Evolutionary conservation across 1,284 basidiomycete species (phyloP), one percentile per base, ranked within the genome.

Genomic region (Ceratobasidium sp.): DNA sequence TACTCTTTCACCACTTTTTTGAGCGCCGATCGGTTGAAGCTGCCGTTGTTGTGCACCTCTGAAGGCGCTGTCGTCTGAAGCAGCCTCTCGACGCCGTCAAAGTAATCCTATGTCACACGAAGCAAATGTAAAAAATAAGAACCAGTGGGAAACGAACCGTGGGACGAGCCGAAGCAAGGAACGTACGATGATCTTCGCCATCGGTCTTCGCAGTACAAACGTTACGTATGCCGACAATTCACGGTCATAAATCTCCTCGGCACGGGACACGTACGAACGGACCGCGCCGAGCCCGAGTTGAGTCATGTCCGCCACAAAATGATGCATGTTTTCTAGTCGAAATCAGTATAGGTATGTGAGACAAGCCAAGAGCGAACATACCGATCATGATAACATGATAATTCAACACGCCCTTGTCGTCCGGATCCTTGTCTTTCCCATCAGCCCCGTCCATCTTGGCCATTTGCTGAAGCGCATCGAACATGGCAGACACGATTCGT

Each of bases 321-420:
- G 90, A 76, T 96, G 92, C 94, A 97, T 96, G 79, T 99, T 99
- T 80, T 98, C 97, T 97, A 78, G 9, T 14, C 26, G 26, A 2
- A 14, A 23, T 8, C 9, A n/a, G 32, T 43, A 75, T 23, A 48
- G 16, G 4, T 18, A 16, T 23, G 8, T n/a, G 10, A 23, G 23
- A 32, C 2, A 12, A 14, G 28, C 4, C 28, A 30, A 10, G 16
- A 2, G 16, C 23, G 32, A 41, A 84, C 91, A 77, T 76, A 95
- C 95, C 95, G 74, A 98, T 94, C 76, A 99, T 85, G 77, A 98
- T 91, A 76, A 98, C 94, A 78, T 97, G 93, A 78, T 96, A 97
- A 80, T 98, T 98, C 69, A 98, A 85, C 79, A 97, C 94, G 0
- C 95, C 95, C 81, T 99, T 99, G 81, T 97, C 97, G 77, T 97